Conservation (phyloP, 1,284 basidiomycete genomes). For the Moniliella sp. region DNA sequence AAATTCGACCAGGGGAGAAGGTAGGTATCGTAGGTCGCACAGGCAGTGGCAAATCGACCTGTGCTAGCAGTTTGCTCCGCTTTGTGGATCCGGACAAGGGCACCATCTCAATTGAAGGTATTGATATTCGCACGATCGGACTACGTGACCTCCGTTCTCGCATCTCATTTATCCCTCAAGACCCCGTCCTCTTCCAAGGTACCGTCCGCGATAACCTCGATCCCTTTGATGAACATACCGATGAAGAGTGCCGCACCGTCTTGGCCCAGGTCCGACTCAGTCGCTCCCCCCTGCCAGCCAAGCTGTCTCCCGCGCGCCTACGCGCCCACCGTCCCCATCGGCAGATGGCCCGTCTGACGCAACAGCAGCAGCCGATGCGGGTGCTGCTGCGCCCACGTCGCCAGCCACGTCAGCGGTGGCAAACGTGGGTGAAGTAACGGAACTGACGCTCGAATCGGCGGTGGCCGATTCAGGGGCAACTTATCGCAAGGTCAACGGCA, state of each 20-base stretch:
- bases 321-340: too few species aligned
- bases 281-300: slow-evolving; percentile 14
- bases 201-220: slow-evolving; percentile 3
- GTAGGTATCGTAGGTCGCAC: slow-evolving; percentile 61
- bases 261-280: slow-evolving; percentile 15
- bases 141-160: slow-evolving; percentile 43
- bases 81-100: slow-evolving; percentile 8
- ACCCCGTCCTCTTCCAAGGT: slow-evolving; percentile 42
- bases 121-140: slow-evolving; percentile 41
- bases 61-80: slow-evolving; percentile 3
- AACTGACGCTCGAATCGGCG: slow-evolving; percentile 5
- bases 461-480: slow-evolving; percentile 5
- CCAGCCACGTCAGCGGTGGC: too few species aligned
- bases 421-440: too few species aligned
- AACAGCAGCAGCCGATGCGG: too few species aligned
- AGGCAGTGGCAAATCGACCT: slow-evolving; percentile 34
- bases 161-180: slow-evolving; percentile 53
- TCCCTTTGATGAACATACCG: slow-evolving; percentile 43
- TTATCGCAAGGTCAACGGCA: slow-evolving; percentile 40
- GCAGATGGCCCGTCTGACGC: too few species aligned
- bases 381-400: too few species aligned
- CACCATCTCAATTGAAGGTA: slow-evolving; percentile 10
- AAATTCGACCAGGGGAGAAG: slow-evolving; percentile 47
- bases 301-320: too few species aligned
- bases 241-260: slow-evolving; percentile 36